A percentile compares a stretch with the other conserved stretches of the same genome.
These are phyloP conservation scores for Saccharomycopsis sp. DNA, from an alignment of 805 yeast species.

Conservation along the genomic window DNA sequence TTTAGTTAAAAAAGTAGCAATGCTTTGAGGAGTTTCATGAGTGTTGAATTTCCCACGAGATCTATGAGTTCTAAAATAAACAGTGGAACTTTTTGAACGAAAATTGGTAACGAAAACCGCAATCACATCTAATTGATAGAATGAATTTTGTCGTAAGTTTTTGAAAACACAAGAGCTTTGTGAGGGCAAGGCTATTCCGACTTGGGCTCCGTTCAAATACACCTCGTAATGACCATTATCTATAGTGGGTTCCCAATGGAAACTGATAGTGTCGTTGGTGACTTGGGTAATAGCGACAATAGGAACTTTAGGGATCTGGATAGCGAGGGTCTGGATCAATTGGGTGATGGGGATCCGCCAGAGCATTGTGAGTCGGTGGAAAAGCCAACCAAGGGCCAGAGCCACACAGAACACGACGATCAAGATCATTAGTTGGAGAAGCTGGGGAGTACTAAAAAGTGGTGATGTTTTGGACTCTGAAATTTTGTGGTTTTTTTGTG, in stretches of 20 bases:
- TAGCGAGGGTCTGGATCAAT: constrained; percentile 9
- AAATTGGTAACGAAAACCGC: constrained; percentile 9
- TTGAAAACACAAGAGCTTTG: constrained; percentile 10
- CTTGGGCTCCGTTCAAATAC: constrained; percentile 9
- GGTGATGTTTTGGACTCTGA: too few species aligned
- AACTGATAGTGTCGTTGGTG: constrained; percentile 1
- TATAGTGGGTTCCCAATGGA: constrained; percentile 16
- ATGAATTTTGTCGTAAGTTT: constrained; percentile 11
- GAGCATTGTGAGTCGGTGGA: constrained; percentile 3
- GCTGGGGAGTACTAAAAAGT: too few species aligned
- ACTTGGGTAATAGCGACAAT: constrained; percentile 9
- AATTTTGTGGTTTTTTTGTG: too few species aligned
- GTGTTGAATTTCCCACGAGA: too few species aligned
- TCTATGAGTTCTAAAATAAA: constrained; percentile 15
- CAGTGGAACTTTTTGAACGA: constrained; percentile 10
- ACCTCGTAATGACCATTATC: constrained; percentile 11
- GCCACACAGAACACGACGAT: background rate
- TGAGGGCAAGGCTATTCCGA: constrained; percentile 6
- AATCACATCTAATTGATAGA: constrained; percentile 16
- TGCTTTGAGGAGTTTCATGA: constrained; percentile 15
- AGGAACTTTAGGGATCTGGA: constrained; percentile 15
- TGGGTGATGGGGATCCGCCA: constrained; percentile 5
- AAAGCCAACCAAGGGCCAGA: constrained; percentile 11
- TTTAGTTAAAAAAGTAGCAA: constrained; percentile 10
- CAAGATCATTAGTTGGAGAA: too few species aligned